A percentile compares a stretch with the other conserved stretches of the same genome.
These are phyloP conservation scores for Bocquillonia castaneifolia DNA, from an alignment of 441 rosid species.

Conservation along the genomic window DNA sequence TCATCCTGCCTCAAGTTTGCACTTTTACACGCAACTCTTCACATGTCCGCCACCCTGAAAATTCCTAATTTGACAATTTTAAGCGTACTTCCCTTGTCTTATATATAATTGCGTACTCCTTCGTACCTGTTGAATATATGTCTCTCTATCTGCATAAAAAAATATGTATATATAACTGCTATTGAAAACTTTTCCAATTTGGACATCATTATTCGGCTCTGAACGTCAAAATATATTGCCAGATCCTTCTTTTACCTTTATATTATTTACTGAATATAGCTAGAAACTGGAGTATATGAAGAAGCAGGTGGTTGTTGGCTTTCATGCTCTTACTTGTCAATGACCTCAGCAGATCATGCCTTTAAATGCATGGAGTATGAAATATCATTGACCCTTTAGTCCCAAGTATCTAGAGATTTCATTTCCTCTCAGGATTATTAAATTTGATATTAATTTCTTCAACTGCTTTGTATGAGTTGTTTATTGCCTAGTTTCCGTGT, in stretches of 20 bases:
- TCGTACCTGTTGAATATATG: no score
- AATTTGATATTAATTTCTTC: conserved; percentile 5
- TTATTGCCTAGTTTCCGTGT: conserved; percentile 16
- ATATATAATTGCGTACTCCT: background rate
- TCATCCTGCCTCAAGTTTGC: background rate
- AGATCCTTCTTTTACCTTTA: background rate
- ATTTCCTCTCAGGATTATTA: conserved; percentile 2
- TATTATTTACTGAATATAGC: background rate
- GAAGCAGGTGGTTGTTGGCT: conserved; percentile 12
- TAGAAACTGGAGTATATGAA: background rate
- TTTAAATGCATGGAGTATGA: conserved; percentile 18
- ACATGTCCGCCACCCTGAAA: conserved; percentile 10
- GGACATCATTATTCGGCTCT: background rate
- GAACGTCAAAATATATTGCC: background rate
- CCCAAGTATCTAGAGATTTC: conserved; percentile 1
- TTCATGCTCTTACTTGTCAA: conserved; percentile 15
- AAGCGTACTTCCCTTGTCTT: conserved; percentile 5
- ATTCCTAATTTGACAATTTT: background rate
- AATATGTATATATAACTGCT: background rate
- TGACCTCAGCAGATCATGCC: conserved; percentile 18
- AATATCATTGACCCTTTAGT: conserved; percentile 8
- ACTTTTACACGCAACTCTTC: conserved; percentile 23
- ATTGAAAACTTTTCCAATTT: background rate
- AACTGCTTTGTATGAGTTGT: conserved; percentile 9
- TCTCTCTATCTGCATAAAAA: no score